Evolutionary conservation across 306 rosid genomes (phyloP).

Genomic region (Castanospermum australe): DNA sequence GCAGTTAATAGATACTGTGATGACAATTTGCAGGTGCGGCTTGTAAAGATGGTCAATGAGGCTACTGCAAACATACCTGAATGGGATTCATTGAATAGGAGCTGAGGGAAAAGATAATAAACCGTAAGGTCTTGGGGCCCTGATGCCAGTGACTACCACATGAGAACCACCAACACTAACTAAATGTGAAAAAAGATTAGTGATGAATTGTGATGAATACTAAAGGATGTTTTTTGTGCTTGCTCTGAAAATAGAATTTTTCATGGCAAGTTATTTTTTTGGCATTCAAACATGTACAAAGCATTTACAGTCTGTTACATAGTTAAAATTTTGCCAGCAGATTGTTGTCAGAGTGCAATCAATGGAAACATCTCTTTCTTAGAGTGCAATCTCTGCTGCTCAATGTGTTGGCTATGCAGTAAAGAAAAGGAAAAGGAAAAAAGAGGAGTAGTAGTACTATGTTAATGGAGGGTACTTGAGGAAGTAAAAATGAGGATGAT

Average conservation of each 20-base stretch:
- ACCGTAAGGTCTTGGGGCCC: neutral
- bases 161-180: neutral
- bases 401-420: neutral
- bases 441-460: too few relatives aligned
- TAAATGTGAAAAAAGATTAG: neutral
- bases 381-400: neutral
- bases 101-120: conserved; percentile 25
- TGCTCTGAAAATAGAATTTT: neutral
- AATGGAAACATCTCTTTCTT: neutral
- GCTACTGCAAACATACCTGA: conserved; percentile 72
- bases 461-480: neutral
- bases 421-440: neutral
- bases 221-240: neutral
- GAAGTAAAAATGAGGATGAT: neutral
- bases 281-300: conserved; percentile 23
- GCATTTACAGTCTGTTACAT: neutral
- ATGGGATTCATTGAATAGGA: conserved; percentile 54
- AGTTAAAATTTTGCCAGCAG: neutral
- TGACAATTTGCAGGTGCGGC: conserved; percentile 56
- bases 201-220: conserved; percentile 22
- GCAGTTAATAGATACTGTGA: conserved; percentile 6
- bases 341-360: neutral
- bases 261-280: conserved; percentile 11
- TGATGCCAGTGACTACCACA: neutral
- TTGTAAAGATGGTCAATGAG: conserved; percentile 82